Evolutionary conservation across 1,284 basidiomycete genomes (phyloP).

Genomic region (Filobasidium uniguttulatum): DNA sequence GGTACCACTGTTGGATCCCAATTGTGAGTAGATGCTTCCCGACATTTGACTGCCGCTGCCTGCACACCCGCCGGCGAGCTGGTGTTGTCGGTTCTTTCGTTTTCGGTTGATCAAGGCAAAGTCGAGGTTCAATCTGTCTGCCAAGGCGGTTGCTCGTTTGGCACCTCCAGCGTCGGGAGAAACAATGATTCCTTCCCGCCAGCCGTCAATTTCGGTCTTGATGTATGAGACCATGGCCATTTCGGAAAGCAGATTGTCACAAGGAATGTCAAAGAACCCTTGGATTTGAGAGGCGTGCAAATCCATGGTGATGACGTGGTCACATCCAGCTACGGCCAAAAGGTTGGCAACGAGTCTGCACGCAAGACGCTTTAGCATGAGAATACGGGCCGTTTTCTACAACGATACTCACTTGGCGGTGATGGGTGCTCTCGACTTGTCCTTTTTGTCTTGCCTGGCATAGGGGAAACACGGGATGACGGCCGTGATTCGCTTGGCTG

Average conservation of each 20-base stretch:
- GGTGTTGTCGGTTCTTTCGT: conserved; percentile 43
- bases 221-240: conserved; percentile 79
- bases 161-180: conserved; percentile 96
- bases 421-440: conserved; percentile 89
- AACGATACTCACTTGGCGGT: conserved; percentile 66
- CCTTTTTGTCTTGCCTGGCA: conserved; percentile 95
- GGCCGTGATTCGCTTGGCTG: conserved; percentile 89
- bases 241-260: conserved; percentile 89
- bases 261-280: conserved; percentile 98
- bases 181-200: conserved; percentile 84
- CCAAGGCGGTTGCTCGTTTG: conserved; percentile 86
- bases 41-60: not conserved
- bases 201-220: conserved; percentile 70
- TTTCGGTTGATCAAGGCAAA: conserved; percentile 95
- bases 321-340: conserved; percentile 87
- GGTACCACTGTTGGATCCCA: not conserved
- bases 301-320: conserved; percentile 99
- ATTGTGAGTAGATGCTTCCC: not conserved
- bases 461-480: conserved; percentile 98
- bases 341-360: conserved; percentile 76
- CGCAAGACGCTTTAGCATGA: not conserved
- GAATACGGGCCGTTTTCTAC: too few species aligned
- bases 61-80: not conserved
- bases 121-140: conserved; percentile 88
- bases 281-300: conserved; percentile 97